Conservation (phyloP, 1,284 basidiomycete species). For the Ustilago sp. region DNA sequence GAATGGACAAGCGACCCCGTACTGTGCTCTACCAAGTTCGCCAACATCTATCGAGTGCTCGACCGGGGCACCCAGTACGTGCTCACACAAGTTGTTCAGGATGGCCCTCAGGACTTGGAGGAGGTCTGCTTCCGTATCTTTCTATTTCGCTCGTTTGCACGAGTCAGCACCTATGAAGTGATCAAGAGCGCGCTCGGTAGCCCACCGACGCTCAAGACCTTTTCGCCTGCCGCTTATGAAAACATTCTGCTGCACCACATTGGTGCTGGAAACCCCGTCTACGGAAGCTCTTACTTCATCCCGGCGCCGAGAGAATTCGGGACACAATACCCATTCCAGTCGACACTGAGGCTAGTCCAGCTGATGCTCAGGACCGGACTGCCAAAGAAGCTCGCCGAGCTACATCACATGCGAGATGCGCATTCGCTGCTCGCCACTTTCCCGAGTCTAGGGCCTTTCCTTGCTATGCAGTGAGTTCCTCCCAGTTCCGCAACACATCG, state of each 20-base stretch:
- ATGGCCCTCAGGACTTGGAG: constrained; percentile 73
- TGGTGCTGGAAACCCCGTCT: constrained; percentile 71
- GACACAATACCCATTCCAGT: constrained; percentile 72
- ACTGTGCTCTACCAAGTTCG: constrained; percentile 74
- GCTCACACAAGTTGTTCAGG: constrained; percentile 75
- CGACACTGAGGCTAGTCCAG: constrained; percentile 74
- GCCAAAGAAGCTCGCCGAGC: constrained; percentile 71
- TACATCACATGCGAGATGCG: constrained; percentile 74
- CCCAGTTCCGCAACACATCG: neutral
- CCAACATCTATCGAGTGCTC: constrained; percentile 76
- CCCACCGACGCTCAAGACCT: constrained; percentile 74
- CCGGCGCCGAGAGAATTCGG: constrained; percentile 73
- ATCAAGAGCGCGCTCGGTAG: constrained; percentile 72
- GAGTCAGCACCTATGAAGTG: constrained; percentile 76
- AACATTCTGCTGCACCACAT: constrained; percentile 72
- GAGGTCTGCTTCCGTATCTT: constrained; percentile 76
- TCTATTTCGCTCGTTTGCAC: constrained; percentile 76
- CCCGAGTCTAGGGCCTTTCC: constrained; percentile 76
- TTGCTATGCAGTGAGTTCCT: constrained; percentile 69
- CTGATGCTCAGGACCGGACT: constrained; percentile 74
- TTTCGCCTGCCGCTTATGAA: constrained; percentile 72
- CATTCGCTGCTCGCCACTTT: constrained; percentile 74
- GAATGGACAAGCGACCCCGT: constrained; percentile 71
- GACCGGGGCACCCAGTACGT: constrained; percentile 76
- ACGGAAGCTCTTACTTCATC: constrained; percentile 78